phyloP scores from a whole-genome alignment of 495 filamentous ascomycete genomes.

The Gamarada debralockiae region DNA sequence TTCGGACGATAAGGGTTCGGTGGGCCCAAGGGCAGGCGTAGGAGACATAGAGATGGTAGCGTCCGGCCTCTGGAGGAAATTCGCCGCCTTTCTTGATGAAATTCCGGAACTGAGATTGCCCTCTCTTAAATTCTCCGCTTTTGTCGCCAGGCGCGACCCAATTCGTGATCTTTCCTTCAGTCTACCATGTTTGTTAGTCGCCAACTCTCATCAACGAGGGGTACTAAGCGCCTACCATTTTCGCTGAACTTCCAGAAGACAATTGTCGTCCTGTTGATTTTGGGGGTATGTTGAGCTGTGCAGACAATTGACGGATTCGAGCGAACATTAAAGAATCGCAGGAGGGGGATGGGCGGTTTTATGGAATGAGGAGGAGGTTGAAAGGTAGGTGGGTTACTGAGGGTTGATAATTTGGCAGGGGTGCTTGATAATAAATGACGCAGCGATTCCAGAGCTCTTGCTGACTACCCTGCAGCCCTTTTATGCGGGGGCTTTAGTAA shows the following conservation, averaged over 20 bases:
- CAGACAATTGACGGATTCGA: background rate
- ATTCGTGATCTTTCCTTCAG: slow-evolving; percentile 61
- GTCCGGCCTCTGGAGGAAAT: slow-evolving; percentile 69
- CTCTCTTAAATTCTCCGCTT: slow-evolving; percentile 87
- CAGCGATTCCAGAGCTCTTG: background rate
- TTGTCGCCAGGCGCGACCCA: slow-evolving; percentile 75
- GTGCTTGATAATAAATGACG: slow-evolving; percentile 22
- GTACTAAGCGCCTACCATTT: slow-evolving; percentile 16
- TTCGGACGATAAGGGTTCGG: slow-evolving; percentile 67
- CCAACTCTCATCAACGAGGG: background rate
- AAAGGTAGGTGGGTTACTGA: background rate
- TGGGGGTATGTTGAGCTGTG: background rate
- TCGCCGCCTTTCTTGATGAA: slow-evolving; percentile 57
- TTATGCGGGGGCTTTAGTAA: slow-evolving; percentile 11
- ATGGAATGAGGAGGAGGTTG: background rate
- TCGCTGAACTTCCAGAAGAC: background rate
- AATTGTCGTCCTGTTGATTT: background rate
- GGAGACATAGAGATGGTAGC: slow-evolving; percentile 78
- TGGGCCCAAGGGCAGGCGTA: slow-evolving; percentile 82
- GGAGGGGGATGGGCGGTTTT: background rate
- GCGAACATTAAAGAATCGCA: slow-evolving; percentile 16
- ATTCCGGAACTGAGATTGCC: slow-evolving; percentile 64
- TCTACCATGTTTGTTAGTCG: background rate
- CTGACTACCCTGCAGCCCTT: slow-evolving; percentile 3
- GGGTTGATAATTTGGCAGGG: slow-evolving; percentile 4